phyloP scores from a whole-genome alignment of 345 rosid species.

The Lumnitzera racemosa region DNA sequence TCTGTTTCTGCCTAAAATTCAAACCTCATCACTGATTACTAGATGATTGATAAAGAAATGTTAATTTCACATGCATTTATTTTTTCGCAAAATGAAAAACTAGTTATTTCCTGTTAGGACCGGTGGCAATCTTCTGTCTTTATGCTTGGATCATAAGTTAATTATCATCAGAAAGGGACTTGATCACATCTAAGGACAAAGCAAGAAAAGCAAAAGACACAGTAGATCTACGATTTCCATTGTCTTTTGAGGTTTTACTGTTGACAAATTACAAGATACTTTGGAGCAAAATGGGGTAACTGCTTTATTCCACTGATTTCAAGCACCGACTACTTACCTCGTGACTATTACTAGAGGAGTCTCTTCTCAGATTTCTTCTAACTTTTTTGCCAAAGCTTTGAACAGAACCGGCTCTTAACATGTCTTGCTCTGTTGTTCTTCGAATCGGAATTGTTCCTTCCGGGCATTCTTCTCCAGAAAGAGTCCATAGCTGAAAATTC shows the following conservation, averaged over 20 bases:
- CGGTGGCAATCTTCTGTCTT: neutral
- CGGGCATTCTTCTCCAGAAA: constrained; percentile 75
- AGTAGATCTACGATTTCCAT: neutral
- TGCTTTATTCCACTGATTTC: neutral
- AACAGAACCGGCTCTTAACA: constrained; percentile 69
- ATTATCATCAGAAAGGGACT: neutral
- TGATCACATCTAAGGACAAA: neutral
- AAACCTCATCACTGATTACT: no score
- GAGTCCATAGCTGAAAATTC: constrained; percentile 66
- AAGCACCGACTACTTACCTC: constrained; percentile 42
- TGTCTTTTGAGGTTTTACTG: neutral
- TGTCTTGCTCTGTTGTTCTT: constrained; percentile 72
- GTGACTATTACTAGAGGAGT: constrained; percentile 69
- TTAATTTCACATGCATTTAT: no score
- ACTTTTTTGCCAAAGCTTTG: constrained; percentile 61
- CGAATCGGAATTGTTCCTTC: constrained; percentile 88
- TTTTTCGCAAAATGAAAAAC: neutral
- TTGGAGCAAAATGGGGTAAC: neutral
- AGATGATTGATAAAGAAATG: no score
- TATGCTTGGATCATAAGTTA: neutral
- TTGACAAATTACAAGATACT: neutral
- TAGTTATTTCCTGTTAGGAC: no score
- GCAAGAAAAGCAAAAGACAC: neutral
- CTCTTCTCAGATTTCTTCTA: constrained; percentile 61
- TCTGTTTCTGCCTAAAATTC: no score